Percentiles rank a stretch among this genome's conserved stretches.
phyloP scores from a whole-genome alignment of 331 rosid species.

The Rosa hybrid region DNA sequence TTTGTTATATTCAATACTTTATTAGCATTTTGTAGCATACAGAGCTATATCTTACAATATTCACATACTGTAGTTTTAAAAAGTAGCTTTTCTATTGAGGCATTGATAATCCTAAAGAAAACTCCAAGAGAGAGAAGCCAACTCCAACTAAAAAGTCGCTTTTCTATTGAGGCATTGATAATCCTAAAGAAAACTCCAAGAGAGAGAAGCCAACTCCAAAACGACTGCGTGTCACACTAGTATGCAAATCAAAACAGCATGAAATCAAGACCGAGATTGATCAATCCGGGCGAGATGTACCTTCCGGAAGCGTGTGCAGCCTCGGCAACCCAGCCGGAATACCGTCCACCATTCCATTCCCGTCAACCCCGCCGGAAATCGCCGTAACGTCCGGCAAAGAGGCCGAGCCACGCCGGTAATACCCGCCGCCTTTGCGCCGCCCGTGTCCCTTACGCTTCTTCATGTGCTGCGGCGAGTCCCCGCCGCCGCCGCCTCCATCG shows the following conservation, averaged over 20 bases:
- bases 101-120: slow-evolving; percentile 16
- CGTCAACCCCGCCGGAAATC: slow-evolving; percentile 50
- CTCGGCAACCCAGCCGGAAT: slow-evolving; percentile 88
- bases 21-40: neutral
- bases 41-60: neutral
- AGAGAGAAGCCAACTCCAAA: neutral
- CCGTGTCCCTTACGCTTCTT: slow-evolving; percentile 49
- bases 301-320: slow-evolving; percentile 86
- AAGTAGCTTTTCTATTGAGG: neutral
- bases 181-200: slow-evolving; percentile 20
- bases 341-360: slow-evolving; percentile 62
- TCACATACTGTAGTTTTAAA: slow-evolving; percentile 5
- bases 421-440: slow-evolving; percentile 42
- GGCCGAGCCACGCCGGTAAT: slow-evolving; percentile 54
- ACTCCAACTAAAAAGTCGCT: neutral
- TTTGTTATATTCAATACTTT: neutral
- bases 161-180: neutral
- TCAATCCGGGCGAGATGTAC: slow-evolving; percentile 45
- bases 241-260: slow-evolving; percentile 10
- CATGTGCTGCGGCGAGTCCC: slow-evolving; percentile 53
- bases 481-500: slow-evolving; percentile 23
- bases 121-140: slow-evolving; percentile 11
- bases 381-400: slow-evolving; percentile 82
- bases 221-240: neutral
- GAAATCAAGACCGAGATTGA: slow-evolving; percentile 12